Base-by-base conservation (phyloP, 2,329 filamentous ascomycete genomes). In the Geoglossum cookeanum region DNA sequence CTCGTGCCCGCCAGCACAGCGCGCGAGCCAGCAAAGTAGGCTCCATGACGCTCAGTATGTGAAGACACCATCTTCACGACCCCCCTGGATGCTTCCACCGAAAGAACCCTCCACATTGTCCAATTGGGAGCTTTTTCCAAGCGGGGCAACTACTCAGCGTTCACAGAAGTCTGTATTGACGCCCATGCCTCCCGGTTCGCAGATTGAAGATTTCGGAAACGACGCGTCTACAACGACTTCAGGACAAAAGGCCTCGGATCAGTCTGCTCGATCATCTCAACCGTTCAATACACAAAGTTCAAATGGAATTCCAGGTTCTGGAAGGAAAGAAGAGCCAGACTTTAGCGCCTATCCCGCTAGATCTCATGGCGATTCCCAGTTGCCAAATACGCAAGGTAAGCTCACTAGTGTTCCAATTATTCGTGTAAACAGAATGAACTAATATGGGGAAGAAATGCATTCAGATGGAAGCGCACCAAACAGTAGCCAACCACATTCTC, bases 151-250 rank as follows among this genome's bases (percentile, higher is more conserved):
- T 3, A 59, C 58, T n/a, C 57, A 58, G 22, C 66, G 75, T 45
- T 74, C 74, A 1, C 74, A 77, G 62, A 72, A 69, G 59, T 70
- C 70, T 30, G 75, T 73, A 5, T 75, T 79, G 62, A 82, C 78
- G 1, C 78, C 77, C 27, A 75, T 83, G 70, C 73, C 74, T 7
- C 74, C 74, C 11, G 76, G 77, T 58, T 79, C 79, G 35, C 75
- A 81, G 65, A 71, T 75, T 15, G 72, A 72, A 27, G 78, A 83
- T 78, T 83, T 81, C 59, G 72, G 83, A 56, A 96, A 97, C 64
- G 89, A 94, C 64, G 91, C 89, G 1, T 94, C 89, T 1, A 94
- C 90, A 0, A 95, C 90, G 1, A 82, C 81, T 27, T 84, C 80
- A 3, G 80, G 82, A n/a, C 92, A 94, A 70, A 82, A 80, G 67